Conservation (phyloP, 495 filamentous ascomycete species). For the Sphaerosporella brunnea region DNA sequence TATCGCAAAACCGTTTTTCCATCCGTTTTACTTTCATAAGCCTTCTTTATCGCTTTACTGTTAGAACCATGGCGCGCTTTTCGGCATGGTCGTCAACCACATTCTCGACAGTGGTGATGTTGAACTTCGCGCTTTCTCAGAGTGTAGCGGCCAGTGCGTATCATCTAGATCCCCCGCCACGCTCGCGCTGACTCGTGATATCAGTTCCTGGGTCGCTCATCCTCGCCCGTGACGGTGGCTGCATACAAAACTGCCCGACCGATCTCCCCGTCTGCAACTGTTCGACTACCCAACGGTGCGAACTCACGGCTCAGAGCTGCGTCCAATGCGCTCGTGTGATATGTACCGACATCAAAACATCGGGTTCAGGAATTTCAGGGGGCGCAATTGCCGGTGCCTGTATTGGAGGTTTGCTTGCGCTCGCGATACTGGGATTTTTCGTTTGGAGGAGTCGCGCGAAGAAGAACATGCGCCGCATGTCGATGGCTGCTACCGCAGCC, state of each 20-base stretch:
- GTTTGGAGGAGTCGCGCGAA: conserved; percentile 76
- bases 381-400: conserved; percentile 23
- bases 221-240: conserved; percentile 18
- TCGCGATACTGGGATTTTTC: conserved; percentile 55
- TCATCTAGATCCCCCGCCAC: background rate
- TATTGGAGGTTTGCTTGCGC: conserved; percentile 27
- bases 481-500: conserved; percentile 26
- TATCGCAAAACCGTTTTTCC: no score
- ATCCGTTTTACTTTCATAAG: no score
- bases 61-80: conserved; percentile 1
- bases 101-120: background rate
- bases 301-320: conserved; percentile 18
- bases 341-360: conserved; percentile 8
- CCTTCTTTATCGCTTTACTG: no score
- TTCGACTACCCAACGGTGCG: conserved; percentile 12
- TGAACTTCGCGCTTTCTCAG: background rate
- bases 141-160: background rate
- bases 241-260: conserved; percentile 13
- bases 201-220: conserved; percentile 16
- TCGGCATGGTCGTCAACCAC: background rate
- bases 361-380: conserved; percentile 5
- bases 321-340: conserved; percentile 12
- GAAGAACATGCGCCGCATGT: conserved; percentile 42
- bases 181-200: background rate
- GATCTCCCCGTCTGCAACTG: conserved; percentile 13